Conservation (phyloP, 345 rosid genomes). For the Triadica sebifera region DNA sequence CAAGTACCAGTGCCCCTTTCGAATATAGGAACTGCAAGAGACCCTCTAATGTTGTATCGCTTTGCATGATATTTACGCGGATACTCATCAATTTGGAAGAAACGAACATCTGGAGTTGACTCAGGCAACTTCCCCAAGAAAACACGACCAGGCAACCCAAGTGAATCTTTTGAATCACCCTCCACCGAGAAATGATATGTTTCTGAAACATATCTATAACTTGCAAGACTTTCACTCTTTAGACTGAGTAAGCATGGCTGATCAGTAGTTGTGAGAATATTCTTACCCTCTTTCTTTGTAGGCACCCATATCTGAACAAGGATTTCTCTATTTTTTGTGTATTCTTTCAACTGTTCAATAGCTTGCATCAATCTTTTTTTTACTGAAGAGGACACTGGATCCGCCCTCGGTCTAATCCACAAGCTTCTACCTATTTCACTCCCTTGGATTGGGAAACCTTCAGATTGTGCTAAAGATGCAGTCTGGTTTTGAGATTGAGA, state of each 20-base stretch:
- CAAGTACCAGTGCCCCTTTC: constrained; percentile 69
- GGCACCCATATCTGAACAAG: constrained; percentile 93
- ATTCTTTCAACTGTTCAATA: constrained; percentile 48
- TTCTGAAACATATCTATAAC: constrained; percentile 67
- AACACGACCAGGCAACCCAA: constrained; percentile 85
- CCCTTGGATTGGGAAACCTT: constrained; percentile 36
- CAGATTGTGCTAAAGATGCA: constrained; percentile 34
- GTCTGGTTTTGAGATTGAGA: constrained; percentile 23
- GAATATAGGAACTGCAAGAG: constrained; percentile 86
- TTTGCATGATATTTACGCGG: constrained; percentile 63
- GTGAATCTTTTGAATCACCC: constrained; percentile 52
- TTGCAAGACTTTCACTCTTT: constrained; percentile 52
- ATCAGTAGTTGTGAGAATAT: constrained; percentile 63
- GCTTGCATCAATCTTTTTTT: constrained; percentile 58
- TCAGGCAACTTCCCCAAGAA: constrained; percentile 76
- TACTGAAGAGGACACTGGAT: constrained; percentile 41
- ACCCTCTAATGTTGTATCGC: constrained; percentile 64
- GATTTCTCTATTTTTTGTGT: constrained; percentile 50
- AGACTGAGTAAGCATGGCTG: constrained; percentile 70
- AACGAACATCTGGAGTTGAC: constrained; percentile 96
- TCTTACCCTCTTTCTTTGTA: constrained; percentile 53
- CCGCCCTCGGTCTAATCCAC: constrained; percentile 66
- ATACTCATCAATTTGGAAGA: constrained; percentile 66
- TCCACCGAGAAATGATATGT: constrained; percentile 68
- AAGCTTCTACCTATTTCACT: constrained; percentile 47